Conservation (phyloP, 345 rosid species). For the Conringia planisiliqua region DNA sequence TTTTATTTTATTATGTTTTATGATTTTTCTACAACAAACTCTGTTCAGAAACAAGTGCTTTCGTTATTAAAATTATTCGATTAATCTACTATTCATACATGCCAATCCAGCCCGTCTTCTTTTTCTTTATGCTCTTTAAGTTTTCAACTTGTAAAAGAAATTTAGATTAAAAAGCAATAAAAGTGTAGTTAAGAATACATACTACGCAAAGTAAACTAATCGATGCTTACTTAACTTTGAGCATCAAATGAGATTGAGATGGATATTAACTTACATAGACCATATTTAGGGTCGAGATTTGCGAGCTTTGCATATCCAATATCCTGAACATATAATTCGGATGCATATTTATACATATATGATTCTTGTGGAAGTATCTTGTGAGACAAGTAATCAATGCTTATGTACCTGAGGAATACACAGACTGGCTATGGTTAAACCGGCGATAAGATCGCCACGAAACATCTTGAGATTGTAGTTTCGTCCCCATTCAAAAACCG, state of each 20-base stretch:
- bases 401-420: constrained; percentile 80
- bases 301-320: constrained; percentile 92
- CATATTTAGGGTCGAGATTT: constrained; percentile 63
- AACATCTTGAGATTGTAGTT: constrained; percentile 48
- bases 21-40: not conserved
- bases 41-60: not conserved
- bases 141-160: not conserved
- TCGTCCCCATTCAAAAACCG: constrained; percentile 72
- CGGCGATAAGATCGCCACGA: constrained; percentile 75
- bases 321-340: constrained; percentile 44
- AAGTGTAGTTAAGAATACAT: no score
- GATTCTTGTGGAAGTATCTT: not conserved
- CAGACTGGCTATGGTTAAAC: constrained; percentile 91
- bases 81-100: not conserved
- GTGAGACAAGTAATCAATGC: not conserved
- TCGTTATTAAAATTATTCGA: not conserved
- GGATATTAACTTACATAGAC: constrained; percentile 60
- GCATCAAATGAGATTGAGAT: not conserved
- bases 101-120: not conserved
- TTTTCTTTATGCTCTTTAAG: not conserved
- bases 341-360: not conserved
- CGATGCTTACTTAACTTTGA: not conserved
- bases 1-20: not conserved
- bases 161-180: not conserved
- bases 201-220: not conserved